Conservation (phyloP, 116 monocot species). For the Iris pallida region DNA sequence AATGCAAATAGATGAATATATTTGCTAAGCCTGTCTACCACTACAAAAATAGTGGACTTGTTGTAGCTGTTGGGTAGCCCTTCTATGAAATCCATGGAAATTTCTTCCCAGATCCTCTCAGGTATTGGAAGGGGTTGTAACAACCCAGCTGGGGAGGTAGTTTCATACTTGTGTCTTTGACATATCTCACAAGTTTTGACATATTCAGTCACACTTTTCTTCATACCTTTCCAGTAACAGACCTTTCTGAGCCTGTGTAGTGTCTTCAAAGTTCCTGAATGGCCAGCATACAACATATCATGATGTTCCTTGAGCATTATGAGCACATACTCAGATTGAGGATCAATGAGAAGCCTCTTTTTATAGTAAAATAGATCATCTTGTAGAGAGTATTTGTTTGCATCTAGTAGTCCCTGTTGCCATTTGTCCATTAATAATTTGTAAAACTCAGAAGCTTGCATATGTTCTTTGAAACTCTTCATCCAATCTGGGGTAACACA, state of each 20-base stretch:
- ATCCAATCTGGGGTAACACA: neutral
- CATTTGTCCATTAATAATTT: too few species aligned
- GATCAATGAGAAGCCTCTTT: neutral
- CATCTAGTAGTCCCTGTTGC: neutral
- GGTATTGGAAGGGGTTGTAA: constrained; percentile 10
- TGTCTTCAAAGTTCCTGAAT: neutral
- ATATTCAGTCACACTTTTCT: neutral
- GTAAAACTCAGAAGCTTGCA: too few species aligned
- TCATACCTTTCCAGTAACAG: neutral
- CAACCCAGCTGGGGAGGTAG: neutral
- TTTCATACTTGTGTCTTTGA: constrained; percentile 6
- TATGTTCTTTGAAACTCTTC: neutral
- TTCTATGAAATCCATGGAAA: constrained; percentile 14
- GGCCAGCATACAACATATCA: neutral
- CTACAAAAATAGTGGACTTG: too few species aligned
- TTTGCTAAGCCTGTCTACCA: too few species aligned
- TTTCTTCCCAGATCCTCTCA: constrained; percentile 1
- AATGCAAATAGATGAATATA: too few species aligned
- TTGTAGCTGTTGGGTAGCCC: neutral
- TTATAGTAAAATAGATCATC: neutral
- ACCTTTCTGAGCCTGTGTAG: too few species aligned
- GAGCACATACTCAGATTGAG: neutral
- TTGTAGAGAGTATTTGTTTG: neutral
- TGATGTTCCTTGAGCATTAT: neutral
- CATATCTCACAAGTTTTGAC: neutral